A percentile compares a stretch with the other conserved stretches of the same genome.
Conservation (phyloP, 768 basidiomycete species). For the Suillus decipiens region DNA sequence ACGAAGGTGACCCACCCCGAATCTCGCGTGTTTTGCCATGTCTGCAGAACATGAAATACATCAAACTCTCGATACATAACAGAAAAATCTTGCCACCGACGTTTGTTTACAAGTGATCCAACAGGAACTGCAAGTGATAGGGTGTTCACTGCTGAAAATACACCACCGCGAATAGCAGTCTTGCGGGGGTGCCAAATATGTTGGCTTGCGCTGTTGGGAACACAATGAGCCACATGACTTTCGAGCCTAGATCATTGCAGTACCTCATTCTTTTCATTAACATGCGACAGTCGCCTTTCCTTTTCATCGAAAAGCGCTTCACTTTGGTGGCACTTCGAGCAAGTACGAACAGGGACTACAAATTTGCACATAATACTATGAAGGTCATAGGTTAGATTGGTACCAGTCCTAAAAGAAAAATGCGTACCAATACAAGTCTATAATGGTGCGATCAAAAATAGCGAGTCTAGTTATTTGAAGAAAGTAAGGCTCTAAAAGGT, state of each 20-base stretch:
- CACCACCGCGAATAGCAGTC: constrained; percentile 34
- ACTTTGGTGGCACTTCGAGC: constrained; percentile 28
- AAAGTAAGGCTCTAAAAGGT: neutral
- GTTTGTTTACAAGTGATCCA: neutral
- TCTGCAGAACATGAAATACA: constrained; percentile 11
- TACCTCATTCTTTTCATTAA: constrained; percentile 22
- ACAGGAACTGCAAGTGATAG: constrained; percentile 17
- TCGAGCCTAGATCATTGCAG: neutral
- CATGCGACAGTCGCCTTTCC: constrained; percentile 20
- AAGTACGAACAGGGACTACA: constrained; percentile 32
- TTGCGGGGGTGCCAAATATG: constrained; percentile 33
- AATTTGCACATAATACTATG: constrained; percentile 30
- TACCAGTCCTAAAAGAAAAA: neutral
- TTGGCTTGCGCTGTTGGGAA: constrained; percentile 13
- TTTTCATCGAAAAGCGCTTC: constrained; percentile 30
- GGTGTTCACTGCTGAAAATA: constrained; percentile 31
- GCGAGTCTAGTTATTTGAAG: neutral
- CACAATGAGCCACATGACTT: neutral
- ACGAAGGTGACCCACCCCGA: constrained; percentile 32
- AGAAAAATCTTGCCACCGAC: neutral
- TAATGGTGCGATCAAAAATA: neutral
- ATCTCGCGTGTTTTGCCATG: constrained; percentile 33
- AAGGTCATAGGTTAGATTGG: neutral
- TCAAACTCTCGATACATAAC: neutral
- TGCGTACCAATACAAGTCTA: neutral